phyloP scores from a whole-genome alignment of 73 alveolate species.

The Paramecium pentaurelia region DNA sequence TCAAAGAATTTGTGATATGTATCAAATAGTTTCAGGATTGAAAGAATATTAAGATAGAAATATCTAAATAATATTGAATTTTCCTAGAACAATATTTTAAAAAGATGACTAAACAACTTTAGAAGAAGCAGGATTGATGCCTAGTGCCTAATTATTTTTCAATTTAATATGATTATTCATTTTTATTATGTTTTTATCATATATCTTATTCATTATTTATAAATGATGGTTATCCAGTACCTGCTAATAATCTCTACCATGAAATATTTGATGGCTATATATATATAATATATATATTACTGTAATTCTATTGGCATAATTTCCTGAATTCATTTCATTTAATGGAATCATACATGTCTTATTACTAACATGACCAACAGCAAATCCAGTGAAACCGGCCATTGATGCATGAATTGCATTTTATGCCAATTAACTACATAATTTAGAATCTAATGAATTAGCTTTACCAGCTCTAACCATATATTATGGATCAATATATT shows the following conservation, averaged over 20 bases:
- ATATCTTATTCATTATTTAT: conserved; percentile 33
- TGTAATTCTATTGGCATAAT: conserved; percentile 73
- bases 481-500: conserved; percentile 85
- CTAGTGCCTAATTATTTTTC: conserved; percentile 38
- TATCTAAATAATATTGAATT: neutral
- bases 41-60: neutral
- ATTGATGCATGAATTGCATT: conserved; percentile 82
- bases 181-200: neutral
- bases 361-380: conserved; percentile 86
- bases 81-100: conserved; percentile 14
- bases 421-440: conserved; percentile 80
- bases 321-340: conserved; percentile 70
- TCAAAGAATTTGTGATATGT: neutral
- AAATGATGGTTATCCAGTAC: conserved; percentile 91
- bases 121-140: conserved; percentile 37
- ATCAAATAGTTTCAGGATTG: neutral
- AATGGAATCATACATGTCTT: conserved; percentile 58
- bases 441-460: conserved; percentile 79
- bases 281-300: neutral
- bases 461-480: conserved; percentile 85
- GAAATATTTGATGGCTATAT: conserved; percentile 56
- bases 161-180: conserved; percentile 20
- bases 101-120: neutral
- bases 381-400: conserved; percentile 88
- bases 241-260: conserved; percentile 86